Evolutionary conservation across 495 filamentous ascomycete species (phyloP), one percentile per base, ranked within the genome.

Genomic region (Talaromyces liani): DNA sequence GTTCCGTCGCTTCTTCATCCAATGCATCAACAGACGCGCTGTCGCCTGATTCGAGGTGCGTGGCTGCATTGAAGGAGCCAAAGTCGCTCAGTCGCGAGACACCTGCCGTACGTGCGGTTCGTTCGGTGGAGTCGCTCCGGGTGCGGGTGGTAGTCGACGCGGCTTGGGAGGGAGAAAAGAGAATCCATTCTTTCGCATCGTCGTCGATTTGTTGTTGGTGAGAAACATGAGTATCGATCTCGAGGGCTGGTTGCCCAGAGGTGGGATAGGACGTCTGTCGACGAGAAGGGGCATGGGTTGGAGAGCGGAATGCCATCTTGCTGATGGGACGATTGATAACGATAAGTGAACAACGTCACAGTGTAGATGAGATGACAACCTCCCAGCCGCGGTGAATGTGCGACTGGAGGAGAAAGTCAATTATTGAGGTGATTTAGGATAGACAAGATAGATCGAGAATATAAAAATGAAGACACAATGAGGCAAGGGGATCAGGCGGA

Each of bases 151-250:
- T 85, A 25, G 78, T 81, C 6, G 87, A 85, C 41, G 84, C 77
- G 22, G 86, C 85, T 36, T 71, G 74, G 18, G 83, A 79, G 4
- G 92, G 92, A 10, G 91, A 91, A 77, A 98, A 98, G 66, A 98
- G 85, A 53, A 98, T 87, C 95, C 94, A 98, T 85, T 96, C 93
- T 71, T 92, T 87, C 4, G 91, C 85, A 58, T 96, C 89, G 69
- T 88, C 85, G 14, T 60, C 34, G 9, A 25, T 7, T 60, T 60
- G 63, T 59, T 72, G 73, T 51, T 70, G 76, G 24, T 81, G 56
- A 5, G 69, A 63, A 36, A 76, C 69, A 16, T 18, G 31, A 39
- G 77, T 70, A 4, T 77, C 77, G 45, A 71, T 65, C 49, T 76
- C 73, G 18, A 79, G 69, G 5, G 77, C 70, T 20, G 75, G 74